Evolutionary conservation across 1,139 yeast species (phyloP).

Genomic region (Geotrichum klebahnii): DNA sequence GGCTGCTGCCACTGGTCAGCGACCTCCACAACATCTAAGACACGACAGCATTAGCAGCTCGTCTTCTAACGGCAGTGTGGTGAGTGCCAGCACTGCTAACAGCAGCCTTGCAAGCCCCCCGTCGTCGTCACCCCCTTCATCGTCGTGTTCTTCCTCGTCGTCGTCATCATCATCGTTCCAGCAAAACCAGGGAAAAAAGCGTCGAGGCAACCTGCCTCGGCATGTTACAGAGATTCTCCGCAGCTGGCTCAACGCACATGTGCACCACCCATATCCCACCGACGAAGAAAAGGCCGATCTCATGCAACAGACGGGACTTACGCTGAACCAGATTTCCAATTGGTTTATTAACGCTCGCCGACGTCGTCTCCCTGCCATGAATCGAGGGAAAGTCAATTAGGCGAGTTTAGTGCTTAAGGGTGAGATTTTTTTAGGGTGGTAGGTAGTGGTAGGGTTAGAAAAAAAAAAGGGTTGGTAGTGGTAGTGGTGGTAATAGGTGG

Average conservation of each 20-base stretch:
- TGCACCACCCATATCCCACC: slow-evolving; percentile 91
- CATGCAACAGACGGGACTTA: slow-evolving; percentile 77
- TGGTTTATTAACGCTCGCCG: slow-evolving; percentile 97
- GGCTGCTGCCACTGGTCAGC: no score
- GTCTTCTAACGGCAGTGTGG: not conserved
- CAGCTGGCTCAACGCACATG: slow-evolving; percentile 78
- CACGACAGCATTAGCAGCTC: slow-evolving; percentile 9
- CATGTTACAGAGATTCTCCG: slow-evolving; percentile 79
- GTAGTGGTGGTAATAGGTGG: no score
- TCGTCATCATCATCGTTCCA: no score
- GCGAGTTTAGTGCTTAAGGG: no score
- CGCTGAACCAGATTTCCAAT: slow-evolving; percentile 85
- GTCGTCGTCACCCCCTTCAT: not conserved
- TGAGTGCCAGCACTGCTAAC: no score
- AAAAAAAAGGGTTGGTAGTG: no score
- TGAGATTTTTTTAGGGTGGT: no score
- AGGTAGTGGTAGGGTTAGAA: no score
- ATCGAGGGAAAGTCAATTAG: no score
- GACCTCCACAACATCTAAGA: not conserved
- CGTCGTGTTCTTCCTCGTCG: slow-evolving; percentile 1
- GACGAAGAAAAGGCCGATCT: slow-evolving; percentile 81
- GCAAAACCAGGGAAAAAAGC: no score
- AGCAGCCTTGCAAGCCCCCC: not conserved
- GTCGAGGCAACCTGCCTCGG: slow-evolving; percentile 80
- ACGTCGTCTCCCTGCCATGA: slow-evolving; percentile 53